Evolutionary conservation across 306 rosid species (phyloP).

Genomic region (Inga leiocalycina): DNA sequence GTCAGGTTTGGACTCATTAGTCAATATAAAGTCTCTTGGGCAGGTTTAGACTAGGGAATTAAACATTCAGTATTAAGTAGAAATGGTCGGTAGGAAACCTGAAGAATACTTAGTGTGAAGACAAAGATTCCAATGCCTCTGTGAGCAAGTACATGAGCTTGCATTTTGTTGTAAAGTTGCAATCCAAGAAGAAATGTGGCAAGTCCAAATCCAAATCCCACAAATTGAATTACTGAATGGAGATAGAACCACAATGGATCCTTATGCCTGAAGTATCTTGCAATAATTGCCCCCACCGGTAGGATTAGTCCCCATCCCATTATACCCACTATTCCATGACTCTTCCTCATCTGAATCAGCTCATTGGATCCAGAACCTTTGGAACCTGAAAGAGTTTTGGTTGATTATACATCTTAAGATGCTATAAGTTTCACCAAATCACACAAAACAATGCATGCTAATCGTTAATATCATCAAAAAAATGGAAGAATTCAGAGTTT

Average conservation of each 20-base stretch:
- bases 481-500: not conserved
- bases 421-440: no score
- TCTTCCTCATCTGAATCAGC: constrained; percentile 68
- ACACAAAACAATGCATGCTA: no score
- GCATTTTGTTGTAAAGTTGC: constrained; percentile 65
- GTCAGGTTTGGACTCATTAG: not conserved
- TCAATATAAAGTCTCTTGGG: not conserved
- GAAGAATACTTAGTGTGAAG: constrained; percentile 85
- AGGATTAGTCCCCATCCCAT: constrained; percentile 93
- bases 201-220: constrained; percentile 81
- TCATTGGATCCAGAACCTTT: constrained; percentile 44
- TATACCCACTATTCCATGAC: constrained; percentile 83
- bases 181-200: constrained; percentile 80
- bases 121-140: constrained; percentile 91
- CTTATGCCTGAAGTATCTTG: constrained; percentile 91
- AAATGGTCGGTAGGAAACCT: constrained; percentile 54
- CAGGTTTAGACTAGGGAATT: not conserved
- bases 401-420: not conserved
- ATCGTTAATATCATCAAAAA: not conserved
- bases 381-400: constrained; percentile 46
- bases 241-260: constrained; percentile 96
- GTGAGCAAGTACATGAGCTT: constrained; percentile 76
- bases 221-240: constrained; percentile 78
- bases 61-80: not conserved
- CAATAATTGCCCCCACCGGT: constrained; percentile 87